A percentile compares a stretch with the other conserved stretches of the same genome.
These are phyloP conservation scores for Ophiostoma ips DNA, from an alignment of 2,329 filamentous ascomycete species.

Conservation along the genomic window DNA sequence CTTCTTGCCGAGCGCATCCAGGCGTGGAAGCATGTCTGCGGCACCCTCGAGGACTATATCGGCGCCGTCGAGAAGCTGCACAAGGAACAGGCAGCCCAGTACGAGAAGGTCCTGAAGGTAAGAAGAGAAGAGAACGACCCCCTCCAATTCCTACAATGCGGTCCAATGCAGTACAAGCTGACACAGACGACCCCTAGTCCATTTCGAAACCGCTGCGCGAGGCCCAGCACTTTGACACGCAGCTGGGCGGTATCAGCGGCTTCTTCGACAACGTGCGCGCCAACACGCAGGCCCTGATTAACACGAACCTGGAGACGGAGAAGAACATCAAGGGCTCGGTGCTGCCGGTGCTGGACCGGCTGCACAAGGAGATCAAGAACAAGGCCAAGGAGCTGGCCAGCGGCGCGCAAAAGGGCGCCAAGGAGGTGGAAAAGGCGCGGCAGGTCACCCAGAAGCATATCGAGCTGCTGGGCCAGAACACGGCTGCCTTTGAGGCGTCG, in stretches of 20 bases:
- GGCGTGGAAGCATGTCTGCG: constrained; percentile 92
- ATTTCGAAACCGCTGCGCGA: constrained; percentile 77
- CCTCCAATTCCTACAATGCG: too few species aligned
- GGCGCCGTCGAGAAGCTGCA: constrained; percentile 74
- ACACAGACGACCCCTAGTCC: constrained; percentile 36
- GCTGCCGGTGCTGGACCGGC: constrained; percentile 73
- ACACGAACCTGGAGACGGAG: constrained; percentile 80
- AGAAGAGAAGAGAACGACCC: too few species aligned
- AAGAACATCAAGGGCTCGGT: constrained; percentile 79
- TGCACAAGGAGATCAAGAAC: constrained; percentile 94
- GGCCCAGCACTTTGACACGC: constrained; percentile 85
- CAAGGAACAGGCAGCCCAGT: constrained; percentile 77
- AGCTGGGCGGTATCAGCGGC: constrained; percentile 71
- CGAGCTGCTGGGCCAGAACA: constrained; percentile 77
- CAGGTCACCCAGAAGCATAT: constrained; percentile 86
- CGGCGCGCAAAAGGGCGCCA: constrained; percentile 71
- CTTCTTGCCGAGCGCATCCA: constrained; percentile 77
- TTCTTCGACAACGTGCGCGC: constrained; percentile 89
- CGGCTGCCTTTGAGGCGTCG: constrained; percentile 63
- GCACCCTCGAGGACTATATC: constrained; percentile 84
- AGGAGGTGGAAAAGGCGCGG: constrained; percentile 83
- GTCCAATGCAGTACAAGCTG: not conserved
- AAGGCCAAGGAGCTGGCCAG: constrained; percentile 80
- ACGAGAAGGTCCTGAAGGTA: constrained; percentile 85
- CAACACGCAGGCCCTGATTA: constrained; percentile 84